Percentiles rank a stretch among this genome's conserved stretches.
Conservation (phyloP, 106 monocot species). For the Hemerocallis citrina region DNA sequence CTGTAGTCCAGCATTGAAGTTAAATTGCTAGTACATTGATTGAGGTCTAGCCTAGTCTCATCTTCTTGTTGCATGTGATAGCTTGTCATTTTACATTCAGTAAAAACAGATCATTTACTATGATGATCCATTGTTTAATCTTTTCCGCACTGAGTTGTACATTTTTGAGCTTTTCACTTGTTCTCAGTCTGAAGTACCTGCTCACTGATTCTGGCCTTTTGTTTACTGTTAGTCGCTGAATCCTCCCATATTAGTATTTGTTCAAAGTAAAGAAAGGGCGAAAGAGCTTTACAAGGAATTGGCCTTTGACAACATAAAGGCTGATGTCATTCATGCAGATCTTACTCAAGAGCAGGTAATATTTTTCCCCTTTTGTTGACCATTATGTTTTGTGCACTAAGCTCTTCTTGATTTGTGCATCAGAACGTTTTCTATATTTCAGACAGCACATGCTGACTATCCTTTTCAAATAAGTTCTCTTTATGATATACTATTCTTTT, state of each 20-base stretch:
- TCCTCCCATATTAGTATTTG: constrained; percentile 87
- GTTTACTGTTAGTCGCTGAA: constrained; percentile 51
- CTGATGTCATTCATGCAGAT: constrained; percentile 95
- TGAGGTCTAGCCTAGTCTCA: no score
- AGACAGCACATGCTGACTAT: no score
- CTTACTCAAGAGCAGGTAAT: constrained; percentile 69
- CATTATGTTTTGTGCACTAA: constrained; percentile 27
- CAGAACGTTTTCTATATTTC: no score
- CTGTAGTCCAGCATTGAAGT: background rate
- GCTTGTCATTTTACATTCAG: background rate
- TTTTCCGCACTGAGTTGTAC: background rate
- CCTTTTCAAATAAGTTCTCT: background rate
- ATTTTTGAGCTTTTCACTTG: background rate
- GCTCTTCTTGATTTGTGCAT: no score
- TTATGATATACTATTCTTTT: constrained; percentile 7
- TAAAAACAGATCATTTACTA: background rate
- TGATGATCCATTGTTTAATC: background rate
- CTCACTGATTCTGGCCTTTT: constrained; percentile 7
- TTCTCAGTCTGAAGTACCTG: background rate
- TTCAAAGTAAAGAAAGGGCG: constrained; percentile 98
- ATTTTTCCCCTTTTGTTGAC: constrained; percentile 2
- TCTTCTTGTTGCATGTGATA: background rate
- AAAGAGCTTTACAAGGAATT: constrained; percentile 86
- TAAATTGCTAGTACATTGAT: background rate
- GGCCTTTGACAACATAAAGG: constrained; percentile 89